Evolutionary conservation across 176 grass and related monocot species (phyloP), one percentile per base, ranked within the genome.

Genomic region (Urochloa ruziziensis): DNA sequence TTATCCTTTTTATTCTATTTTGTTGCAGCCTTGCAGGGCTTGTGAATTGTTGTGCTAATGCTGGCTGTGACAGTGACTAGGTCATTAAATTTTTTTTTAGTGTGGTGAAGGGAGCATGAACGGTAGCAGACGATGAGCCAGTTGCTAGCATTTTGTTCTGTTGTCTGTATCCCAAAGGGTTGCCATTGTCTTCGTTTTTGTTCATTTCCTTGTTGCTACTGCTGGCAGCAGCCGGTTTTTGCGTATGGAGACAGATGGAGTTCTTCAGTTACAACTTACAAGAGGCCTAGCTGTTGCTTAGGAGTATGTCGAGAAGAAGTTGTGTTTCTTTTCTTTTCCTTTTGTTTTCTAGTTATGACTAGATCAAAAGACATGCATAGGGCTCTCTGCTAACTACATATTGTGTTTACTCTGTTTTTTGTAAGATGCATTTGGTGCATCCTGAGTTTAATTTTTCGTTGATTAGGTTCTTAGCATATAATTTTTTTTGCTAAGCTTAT

Each of bases 51-150:
- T 68, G 39, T 13, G 63, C 18, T 62, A 18, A 30, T 30, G 12
- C 40, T 46, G 33, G 77, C 30, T 27, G 69, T 72, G 30, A 52
- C 23, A 27, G 69, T 19, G 30, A 52, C 32, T 17, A 10, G 34
- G 58, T 28, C 42, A 78, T 80, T 69, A 83, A 80, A 51, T 24
- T 77, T 49, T 74, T 47, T 76, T 62, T 67, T 81, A 69, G 60
- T 76, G 59, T 10, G 74, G 51, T 60, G 42, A 60, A 48, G 39
- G 74, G 75, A 48, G 57, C 35, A 68, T 84, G 28, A 67, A 67
- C 75, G 65, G 75, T 57, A 84, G 67, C 39, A 81, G 67, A 64
- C 13, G 68, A 36, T 65, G 64, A 70, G 80, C 74, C 74, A 37
- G 37, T 35, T 63, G 79, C 73, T 13, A 18, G 42, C 40, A 28